Evolutionary conservation across 2,329 filamentous ascomycete genomes (phyloP).

Genomic region (Fusarium denticulatum): DNA sequence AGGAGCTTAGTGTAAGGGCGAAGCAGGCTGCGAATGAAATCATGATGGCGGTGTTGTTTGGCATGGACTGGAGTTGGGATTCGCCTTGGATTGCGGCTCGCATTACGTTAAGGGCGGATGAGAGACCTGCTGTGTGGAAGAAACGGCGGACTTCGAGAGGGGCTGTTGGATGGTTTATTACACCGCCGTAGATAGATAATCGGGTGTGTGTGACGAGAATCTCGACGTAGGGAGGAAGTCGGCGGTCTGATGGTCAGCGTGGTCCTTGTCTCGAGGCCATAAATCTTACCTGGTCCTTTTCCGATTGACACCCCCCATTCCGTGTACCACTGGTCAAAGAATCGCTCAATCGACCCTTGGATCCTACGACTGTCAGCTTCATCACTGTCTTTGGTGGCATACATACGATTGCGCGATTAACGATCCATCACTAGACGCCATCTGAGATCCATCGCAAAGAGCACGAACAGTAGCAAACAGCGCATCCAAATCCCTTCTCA

Average conservation of each 20-base stretch:
- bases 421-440: slow-evolving; percentile 59
- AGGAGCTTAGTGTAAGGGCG: slow-evolving; percentile 70
- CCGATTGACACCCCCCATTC: slow-evolving; percentile 69
- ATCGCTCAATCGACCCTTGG: slow-evolving; percentile 69
- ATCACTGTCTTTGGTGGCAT: rapidly evolving
- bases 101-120: slow-evolving; percentile 78
- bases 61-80: slow-evolving; percentile 75
- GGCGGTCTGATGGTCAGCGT: slow-evolving; percentile 52
- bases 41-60: slow-evolving; percentile 83
- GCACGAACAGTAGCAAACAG: slow-evolving; percentile 67
- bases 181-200: slow-evolving; percentile 77
- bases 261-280: rapidly evolving
- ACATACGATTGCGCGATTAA: slow-evolving; percentile 63
- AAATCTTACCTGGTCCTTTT: slow-evolving; percentile 58
- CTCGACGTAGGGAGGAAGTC: slow-evolving; percentile 77
- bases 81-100: slow-evolving; percentile 79
- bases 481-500: slow-evolving; percentile 71
- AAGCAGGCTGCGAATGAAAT: slow-evolving; percentile 79
- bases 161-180: slow-evolving; percentile 79
- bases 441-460: slow-evolving; percentile 67
- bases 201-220: slow-evolving; percentile 78
- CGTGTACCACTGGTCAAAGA: slow-evolving; percentile 72
- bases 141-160: slow-evolving; percentile 76
- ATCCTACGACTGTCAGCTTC: slow-evolving; percentile 51
- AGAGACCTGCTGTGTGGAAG: slow-evolving; percentile 76